phyloP scores from a whole-genome alignment of 768 basidiomycete genomes.

The Lyophyllum decastes region DNA sequence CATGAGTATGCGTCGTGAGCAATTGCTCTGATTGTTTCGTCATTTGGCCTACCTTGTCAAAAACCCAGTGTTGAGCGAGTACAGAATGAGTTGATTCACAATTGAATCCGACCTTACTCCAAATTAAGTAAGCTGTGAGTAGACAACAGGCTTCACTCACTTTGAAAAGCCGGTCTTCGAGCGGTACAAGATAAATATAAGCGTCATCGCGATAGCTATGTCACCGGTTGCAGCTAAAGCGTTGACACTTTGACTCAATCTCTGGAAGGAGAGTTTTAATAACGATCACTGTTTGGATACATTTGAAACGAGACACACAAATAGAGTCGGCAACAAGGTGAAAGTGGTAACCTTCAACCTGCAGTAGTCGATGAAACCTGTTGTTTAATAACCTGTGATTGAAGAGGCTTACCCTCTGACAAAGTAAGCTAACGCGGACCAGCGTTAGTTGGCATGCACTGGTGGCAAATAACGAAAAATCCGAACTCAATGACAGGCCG shows the following conservation, averaged over 20 bases:
- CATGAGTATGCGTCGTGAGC: background rate
- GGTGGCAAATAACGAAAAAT: background rate
- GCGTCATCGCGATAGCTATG: constrained; percentile 8
- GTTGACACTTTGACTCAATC: constrained; percentile 11
- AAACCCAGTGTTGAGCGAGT: constrained; percentile 13
- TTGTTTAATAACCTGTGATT: background rate
- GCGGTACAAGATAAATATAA: constrained; percentile 6
- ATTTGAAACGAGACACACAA: constrained; percentile 1
- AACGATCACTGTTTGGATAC: background rate
- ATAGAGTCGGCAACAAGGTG: background rate
- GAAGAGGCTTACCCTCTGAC: constrained; percentile 1
- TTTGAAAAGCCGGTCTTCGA: constrained; percentile 12
- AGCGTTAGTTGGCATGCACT: background rate
- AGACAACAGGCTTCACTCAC: background rate
- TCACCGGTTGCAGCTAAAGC: constrained; percentile 10
- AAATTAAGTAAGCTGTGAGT: background rate
- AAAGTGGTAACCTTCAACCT: constrained; percentile 6
- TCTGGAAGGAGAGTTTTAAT: background rate
- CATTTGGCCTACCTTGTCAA: constrained; percentile 7
- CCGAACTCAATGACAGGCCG: constrained; percentile 6
- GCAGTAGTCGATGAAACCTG: background rate
- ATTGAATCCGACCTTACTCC: constrained; percentile 12
- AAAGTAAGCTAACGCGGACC: constrained; percentile 6
- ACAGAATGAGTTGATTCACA: constrained; percentile 15
- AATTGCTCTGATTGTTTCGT: background rate